phyloP scores from a whole-genome alignment of 169 alveolate species.

The Plasmodium falciparum region DNA sequence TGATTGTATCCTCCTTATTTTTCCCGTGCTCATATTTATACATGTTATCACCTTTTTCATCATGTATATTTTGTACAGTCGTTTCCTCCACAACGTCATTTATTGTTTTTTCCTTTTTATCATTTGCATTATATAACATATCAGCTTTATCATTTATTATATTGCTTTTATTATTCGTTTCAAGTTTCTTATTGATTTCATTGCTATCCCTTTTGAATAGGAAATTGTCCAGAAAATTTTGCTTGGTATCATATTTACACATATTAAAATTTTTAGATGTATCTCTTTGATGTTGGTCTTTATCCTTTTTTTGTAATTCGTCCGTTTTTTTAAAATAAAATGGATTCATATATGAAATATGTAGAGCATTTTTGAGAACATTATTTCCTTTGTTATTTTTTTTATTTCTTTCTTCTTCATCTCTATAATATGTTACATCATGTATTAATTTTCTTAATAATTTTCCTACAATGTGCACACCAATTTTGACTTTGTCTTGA shows the following conservation, averaged over 20 bases:
- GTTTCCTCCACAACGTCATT: neutral
- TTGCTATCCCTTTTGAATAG: neutral
- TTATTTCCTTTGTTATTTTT: constrained; percentile 41
- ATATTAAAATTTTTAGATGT: constrained; percentile 43
- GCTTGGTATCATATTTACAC: constrained; percentile 37
- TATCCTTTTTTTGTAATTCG: neutral
- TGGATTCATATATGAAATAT: constrained; percentile 47
- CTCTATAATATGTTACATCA: constrained; percentile 85
- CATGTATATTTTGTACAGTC: no score
- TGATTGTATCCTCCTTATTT: no score
- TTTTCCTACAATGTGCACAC: constrained; percentile 86
- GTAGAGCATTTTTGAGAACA: constrained; percentile 38
- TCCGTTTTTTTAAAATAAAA: constrained; percentile 1
- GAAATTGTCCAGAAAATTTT: constrained; percentile 41
- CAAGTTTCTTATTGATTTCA: neutral
- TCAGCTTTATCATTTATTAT: neutral
- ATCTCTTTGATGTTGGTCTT: constrained; percentile 51
- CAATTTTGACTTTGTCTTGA: constrained; percentile 84
- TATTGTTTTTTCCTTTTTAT: neutral
- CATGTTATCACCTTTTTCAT: no score
- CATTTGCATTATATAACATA: neutral
- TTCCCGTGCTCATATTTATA: no score
- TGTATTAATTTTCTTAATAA: constrained; percentile 85
- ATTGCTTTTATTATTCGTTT: neutral
- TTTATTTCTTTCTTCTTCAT: constrained; percentile 66